phyloP scores from a whole-genome alignment of 1,139 yeast genomes.

The Taphrina deformans region DNA sequence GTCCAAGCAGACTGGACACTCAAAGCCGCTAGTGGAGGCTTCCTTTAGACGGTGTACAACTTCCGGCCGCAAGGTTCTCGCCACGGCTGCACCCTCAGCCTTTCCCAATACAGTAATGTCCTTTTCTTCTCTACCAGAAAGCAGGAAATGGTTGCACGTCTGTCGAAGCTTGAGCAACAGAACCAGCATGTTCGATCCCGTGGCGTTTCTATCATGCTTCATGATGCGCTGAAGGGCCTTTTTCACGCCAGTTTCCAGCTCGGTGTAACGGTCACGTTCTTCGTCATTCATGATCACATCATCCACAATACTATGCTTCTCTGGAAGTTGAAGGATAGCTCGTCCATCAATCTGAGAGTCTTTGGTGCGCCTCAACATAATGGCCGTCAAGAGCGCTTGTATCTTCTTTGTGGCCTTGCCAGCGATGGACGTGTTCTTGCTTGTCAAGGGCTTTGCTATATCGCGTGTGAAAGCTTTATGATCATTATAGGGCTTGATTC shows the following conservation, averaged over 20 bases:
- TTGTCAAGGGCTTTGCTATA: conserved; percentile 60
- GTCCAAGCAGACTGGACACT: conserved; percentile 72
- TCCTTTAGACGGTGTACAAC: conserved; percentile 39
- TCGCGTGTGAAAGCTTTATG: conserved; percentile 59
- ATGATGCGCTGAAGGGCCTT: conserved; percentile 67
- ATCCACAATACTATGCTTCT: conserved; percentile 62
- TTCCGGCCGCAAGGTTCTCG: conserved; percentile 35
- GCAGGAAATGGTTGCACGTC: conserved; percentile 84
- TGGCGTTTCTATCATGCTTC: conserved; percentile 41
- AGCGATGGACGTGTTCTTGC: conserved; percentile 41
- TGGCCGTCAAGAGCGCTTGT: conserved; percentile 73
- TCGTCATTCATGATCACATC: conserved; percentile 80
- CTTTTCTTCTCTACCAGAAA: conserved; percentile 55
- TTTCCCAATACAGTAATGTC: conserved; percentile 4
- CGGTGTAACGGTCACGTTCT: conserved; percentile 85
- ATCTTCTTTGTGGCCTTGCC: conserved; percentile 57
- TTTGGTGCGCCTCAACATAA: conserved; percentile 78
- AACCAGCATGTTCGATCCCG: conserved; percentile 50
- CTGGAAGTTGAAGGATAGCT: conserved; percentile 74
- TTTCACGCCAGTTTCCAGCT: conserved; percentile 77
- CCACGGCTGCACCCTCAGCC: conserved; percentile 4
- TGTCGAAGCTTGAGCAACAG: conserved; percentile 79
- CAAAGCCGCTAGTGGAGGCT: conserved; percentile 45
- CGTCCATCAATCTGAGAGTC: conserved; percentile 51
- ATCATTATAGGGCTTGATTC: conserved; percentile 54